These are phyloP conservation scores for Capsicum baccatum DNA, from an alignment of 257 asterid genomes.

Conservation along the genomic window DNA sequence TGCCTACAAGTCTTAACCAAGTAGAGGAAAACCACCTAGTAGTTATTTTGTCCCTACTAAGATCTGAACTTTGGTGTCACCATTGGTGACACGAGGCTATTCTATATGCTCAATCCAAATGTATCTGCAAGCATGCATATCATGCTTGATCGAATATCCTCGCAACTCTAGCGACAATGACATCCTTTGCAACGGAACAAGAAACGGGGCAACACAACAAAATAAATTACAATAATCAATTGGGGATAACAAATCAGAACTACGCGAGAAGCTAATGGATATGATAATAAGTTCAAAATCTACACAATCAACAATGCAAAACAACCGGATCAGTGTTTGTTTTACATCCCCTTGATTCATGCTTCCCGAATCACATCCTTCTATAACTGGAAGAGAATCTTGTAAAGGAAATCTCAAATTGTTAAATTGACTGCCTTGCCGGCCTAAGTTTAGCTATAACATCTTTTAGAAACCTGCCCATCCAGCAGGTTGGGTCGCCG, in stretches of 20 bases:
- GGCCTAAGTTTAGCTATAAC: constrained; percentile 2
- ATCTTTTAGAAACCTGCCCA: constrained; percentile 85
- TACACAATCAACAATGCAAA: background rate
- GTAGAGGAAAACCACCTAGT: background rate
- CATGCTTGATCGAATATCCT: background rate
- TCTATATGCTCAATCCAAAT: background rate
- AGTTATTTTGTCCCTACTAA: background rate
- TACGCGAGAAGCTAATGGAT: background rate
- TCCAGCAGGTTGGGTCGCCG: constrained; percentile 84
- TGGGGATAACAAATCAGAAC: constrained; percentile 13
- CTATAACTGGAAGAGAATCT: background rate
- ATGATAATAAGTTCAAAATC: constrained; percentile 19
- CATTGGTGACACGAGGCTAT: background rate
- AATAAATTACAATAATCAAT: background rate
- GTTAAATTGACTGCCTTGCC: background rate
- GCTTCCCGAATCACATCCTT: background rate
- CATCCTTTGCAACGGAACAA: background rate
- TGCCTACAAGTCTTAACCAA: background rate
- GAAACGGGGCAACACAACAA: background rate
- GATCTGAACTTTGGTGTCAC: background rate
- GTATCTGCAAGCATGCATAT: background rate
- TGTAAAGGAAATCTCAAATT: constrained; percentile 24
- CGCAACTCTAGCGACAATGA: background rate
- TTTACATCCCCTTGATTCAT: constrained; percentile 18
- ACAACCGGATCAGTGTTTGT: background rate